phyloP scores from a whole-genome alignment of 306 rosid species.

The Pueraria montana region DNA sequence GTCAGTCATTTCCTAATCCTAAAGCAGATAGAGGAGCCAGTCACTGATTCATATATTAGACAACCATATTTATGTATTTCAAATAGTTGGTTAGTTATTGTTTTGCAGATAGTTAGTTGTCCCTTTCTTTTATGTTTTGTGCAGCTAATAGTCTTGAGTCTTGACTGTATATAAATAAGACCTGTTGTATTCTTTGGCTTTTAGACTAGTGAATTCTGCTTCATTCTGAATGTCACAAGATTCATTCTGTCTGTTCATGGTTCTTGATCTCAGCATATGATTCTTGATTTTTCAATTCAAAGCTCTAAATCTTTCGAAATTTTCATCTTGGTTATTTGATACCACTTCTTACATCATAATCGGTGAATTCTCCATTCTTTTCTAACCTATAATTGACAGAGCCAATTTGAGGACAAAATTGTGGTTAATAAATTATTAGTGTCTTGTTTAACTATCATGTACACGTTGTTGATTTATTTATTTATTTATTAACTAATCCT shows the following conservation, averaged over 20 bases:
- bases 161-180: background rate
- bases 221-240: background rate
- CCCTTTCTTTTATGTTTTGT: background rate
- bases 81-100: background rate
- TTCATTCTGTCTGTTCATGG: background rate
- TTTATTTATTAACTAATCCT: background rate
- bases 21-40: background rate
- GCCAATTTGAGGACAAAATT: background rate
- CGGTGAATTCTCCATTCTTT: background rate
- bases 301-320: background rate
- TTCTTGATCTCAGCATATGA: conserved; percentile 2
- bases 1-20: background rate
- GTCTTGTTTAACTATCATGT: background rate
- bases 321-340: background rate
- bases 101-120: background rate
- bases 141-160: background rate
- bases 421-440: background rate
- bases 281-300: background rate
- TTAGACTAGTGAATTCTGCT: background rate
- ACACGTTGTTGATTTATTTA: background rate
- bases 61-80: background rate
- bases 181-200: background rate
- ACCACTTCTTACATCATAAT: background rate
- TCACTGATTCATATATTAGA: background rate
- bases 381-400: background rate